Percentiles rank a stretch among this genome's conserved stretches.
Conservation (phyloP, 176 grass and related monocot genomes). For the Oryza meyeriana region DNA sequence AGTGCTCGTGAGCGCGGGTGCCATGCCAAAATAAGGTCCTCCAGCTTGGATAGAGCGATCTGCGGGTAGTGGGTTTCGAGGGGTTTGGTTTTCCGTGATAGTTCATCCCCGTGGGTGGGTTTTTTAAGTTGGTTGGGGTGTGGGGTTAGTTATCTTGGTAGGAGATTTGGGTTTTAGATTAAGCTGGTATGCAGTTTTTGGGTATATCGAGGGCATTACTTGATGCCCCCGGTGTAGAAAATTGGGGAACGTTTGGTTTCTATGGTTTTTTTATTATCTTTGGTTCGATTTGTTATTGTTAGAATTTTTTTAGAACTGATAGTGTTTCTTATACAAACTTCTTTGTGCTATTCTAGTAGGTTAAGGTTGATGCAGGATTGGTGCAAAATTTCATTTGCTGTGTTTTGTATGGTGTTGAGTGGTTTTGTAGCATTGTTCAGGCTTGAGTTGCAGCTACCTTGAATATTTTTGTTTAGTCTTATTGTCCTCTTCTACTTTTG, state of each 20-base stretch:
- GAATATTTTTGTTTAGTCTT: neutral
- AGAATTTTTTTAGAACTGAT: neutral
- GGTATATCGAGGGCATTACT: no score
- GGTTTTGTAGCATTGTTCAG: neutral
- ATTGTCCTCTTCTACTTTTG: neutral
- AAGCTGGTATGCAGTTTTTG: neutral
- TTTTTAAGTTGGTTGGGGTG: neutral
- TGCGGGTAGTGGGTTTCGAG: neutral
- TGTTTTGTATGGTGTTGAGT: no score
- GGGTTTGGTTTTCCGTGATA: neutral
- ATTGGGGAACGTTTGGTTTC: neutral
- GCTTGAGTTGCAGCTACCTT: neutral
- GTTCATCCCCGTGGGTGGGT: no score
- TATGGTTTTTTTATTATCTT: neutral
- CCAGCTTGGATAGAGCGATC: neutral
- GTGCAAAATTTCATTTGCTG: neutral
- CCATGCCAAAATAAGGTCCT: neutral
- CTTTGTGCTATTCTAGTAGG: neutral
- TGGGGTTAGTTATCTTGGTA: neutral
- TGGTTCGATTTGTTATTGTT: neutral
- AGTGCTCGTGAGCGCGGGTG: no score
- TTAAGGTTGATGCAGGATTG: neutral
- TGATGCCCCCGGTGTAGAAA: neutral
- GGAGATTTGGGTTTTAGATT: neutral
- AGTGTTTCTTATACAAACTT: neutral